Evolutionary conservation across 306 rosid species (phyloP).

Genomic region (Castanea mollissima): DNA sequence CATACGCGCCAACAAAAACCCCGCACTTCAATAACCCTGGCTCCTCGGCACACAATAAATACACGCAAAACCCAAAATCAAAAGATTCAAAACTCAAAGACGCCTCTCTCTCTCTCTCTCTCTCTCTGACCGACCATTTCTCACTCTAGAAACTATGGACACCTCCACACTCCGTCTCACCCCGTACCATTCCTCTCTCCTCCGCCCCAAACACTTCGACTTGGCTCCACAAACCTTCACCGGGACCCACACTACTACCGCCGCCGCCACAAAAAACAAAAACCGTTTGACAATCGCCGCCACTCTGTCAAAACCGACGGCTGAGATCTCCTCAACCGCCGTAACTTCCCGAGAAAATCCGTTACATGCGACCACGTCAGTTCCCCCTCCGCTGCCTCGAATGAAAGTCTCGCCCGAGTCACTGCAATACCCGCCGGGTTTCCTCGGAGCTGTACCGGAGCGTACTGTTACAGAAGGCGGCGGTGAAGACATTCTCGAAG

Average conservation of each 20-base stretch:
- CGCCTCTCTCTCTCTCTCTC: neutral
- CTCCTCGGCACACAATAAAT: too few relatives aligned
- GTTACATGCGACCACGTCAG: neutral
- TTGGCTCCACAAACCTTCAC: neutral
- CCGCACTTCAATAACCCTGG: too few relatives aligned
- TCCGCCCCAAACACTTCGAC: conserved; percentile 13
- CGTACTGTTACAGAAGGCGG: conserved; percentile 24
- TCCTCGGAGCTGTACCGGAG: conserved; percentile 69
- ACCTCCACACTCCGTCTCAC: conserved; percentile 27
- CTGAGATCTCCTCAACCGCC: conserved; percentile 18
- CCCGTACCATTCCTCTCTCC: conserved; percentile 23
- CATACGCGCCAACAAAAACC: too few relatives aligned
- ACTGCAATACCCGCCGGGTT: conserved; percentile 69
- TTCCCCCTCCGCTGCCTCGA: conserved; percentile 16
- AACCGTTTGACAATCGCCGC: conserved; percentile 34
- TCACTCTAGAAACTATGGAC: conserved; percentile 40
- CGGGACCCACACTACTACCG: neutral
- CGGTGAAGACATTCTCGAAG: conserved; percentile 21
- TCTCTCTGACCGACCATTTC: too few relatives aligned
- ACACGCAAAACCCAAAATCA: too few relatives aligned
- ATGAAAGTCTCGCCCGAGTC: conserved; percentile 44
- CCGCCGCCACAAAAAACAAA: neutral
- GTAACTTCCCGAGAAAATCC: conserved; percentile 22
- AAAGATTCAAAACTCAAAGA: too few relatives aligned
- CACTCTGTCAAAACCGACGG: conserved; percentile 39